These are phyloP conservation scores for Mortierella sp. DNA, from an alignment of 371 early-diverging fungal species.

Conservation along the genomic window DNA sequence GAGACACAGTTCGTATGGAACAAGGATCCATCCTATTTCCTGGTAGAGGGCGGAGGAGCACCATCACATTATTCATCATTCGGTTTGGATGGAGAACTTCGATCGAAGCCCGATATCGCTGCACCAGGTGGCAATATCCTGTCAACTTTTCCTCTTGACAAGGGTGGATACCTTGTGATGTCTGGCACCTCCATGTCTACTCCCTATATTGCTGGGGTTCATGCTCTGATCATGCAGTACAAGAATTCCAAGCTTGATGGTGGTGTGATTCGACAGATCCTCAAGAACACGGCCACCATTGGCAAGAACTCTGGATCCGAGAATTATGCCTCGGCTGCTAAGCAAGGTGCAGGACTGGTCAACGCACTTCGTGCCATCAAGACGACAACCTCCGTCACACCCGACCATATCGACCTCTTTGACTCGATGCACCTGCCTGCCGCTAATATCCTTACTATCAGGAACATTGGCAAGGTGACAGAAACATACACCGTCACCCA, in stretches of 20 bases:
- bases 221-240: conserved; percentile 67
- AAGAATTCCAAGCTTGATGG: conserved; percentile 18
- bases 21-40: conserved; percentile 7
- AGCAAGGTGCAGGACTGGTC: conserved; percentile 81
- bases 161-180: conserved; percentile 63
- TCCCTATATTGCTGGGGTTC: conserved; percentile 75
- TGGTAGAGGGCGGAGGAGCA: conserved; percentile 57
- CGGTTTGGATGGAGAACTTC: conserved; percentile 78
- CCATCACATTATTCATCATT: conserved; percentile 65
- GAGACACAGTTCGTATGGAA: neutral
- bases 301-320: conserved; percentile 45
- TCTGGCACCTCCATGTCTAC: conserved; percentile 78
- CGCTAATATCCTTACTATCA: conserved; percentile 60
- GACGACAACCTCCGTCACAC: conserved; percentile 61
- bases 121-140: conserved; percentile 80
- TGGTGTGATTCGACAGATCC: conserved; percentile 33
- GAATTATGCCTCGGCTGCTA: conserved; percentile 59
- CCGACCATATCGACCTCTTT: conserved; percentile 74
- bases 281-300: conserved; percentile 65
- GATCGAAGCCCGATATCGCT: conserved; percentile 75
- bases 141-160: conserved; percentile 66
- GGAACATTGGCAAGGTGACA: conserved; percentile 63
- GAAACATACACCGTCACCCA: conserved; percentile 63
- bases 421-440: conserved; percentile 59
- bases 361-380: conserved; percentile 67